phyloP scores from a whole-genome alignment of 148 eudicot genomes.

The Vaccinium darrowii region DNA sequence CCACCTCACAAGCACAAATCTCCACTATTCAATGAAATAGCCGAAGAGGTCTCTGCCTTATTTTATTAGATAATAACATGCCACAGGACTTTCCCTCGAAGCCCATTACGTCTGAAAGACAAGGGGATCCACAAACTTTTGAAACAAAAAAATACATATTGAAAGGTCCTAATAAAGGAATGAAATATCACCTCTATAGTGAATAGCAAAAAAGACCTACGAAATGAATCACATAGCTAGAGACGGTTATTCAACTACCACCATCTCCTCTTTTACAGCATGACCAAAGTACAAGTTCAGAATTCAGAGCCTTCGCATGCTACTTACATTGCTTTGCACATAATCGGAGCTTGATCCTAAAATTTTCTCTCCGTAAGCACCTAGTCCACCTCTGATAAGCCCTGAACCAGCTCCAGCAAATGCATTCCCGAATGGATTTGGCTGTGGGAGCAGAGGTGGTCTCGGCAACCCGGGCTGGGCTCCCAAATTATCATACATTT shows the following conservation, averaged over 20 bases:
- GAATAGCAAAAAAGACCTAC: neutral
- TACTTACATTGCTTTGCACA: slow-evolving; percentile 97
- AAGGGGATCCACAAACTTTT: neutral
- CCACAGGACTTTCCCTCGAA: neutral
- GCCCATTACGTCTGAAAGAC: slow-evolving; percentile 5
- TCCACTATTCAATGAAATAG: neutral
- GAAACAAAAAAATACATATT: neutral
- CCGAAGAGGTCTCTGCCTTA: neutral
- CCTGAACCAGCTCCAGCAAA: slow-evolving; percentile 80
- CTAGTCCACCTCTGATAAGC: slow-evolving; percentile 76
- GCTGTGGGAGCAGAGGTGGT: slow-evolving; percentile 53
- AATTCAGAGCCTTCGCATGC: neutral
- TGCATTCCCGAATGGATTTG: slow-evolving; percentile 77
- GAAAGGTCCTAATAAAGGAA: neutral
- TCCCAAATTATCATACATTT: slow-evolving; percentile 82
- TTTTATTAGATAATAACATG: neutral
- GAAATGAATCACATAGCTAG: neutral
- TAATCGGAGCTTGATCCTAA: slow-evolving; percentile 93
- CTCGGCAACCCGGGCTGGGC: slow-evolving; percentile 56
- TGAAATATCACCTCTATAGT: neutral
- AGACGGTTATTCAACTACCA: neutral
- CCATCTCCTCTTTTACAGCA: neutral
- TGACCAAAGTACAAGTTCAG: neutral
- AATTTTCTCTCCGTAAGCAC: slow-evolving; percentile 92
- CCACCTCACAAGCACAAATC: neutral